Percentiles rank a stretch among this genome's conserved stretches.
These are phyloP conservation scores for Sisymbrium altissimum DNA, from an alignment of 345 rosid species.

Conservation along the genomic window DNA sequence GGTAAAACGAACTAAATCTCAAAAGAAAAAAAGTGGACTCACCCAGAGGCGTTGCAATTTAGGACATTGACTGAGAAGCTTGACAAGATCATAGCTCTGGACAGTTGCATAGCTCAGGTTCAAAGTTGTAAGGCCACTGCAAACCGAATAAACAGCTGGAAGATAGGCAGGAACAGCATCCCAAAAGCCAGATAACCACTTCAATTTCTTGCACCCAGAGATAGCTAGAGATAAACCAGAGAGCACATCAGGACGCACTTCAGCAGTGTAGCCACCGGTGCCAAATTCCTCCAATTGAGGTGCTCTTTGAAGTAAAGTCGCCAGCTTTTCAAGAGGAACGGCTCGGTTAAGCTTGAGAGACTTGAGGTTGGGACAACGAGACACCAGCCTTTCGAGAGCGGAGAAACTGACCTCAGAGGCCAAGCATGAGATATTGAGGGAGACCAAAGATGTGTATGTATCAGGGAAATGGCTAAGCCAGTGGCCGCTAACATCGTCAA, in stretches of 20 bases:
- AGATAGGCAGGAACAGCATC: constrained; percentile 80
- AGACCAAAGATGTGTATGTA: constrained; percentile 63
- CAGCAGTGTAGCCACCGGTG: constrained; percentile 62
- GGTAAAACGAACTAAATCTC: neutral
- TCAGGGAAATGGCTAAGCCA: constrained; percentile 95
- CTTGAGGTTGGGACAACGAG: constrained; percentile 65
- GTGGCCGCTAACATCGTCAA: constrained; percentile 83
- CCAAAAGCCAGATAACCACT: constrained; percentile 86
- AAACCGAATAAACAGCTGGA: constrained; percentile 66
- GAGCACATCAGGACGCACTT: constrained; percentile 54
- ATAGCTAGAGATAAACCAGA: constrained; percentile 56
- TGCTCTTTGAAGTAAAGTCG: constrained; percentile 56
- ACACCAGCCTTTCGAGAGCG: constrained; percentile 79
- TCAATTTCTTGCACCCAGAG: constrained; percentile 63
- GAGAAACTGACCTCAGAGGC: constrained; percentile 69
- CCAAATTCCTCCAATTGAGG: constrained; percentile 88
- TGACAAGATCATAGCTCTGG: constrained; percentile 64
- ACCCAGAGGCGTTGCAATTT: constrained; percentile 88
- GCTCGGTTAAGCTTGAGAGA: constrained; percentile 72
- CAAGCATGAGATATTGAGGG: constrained; percentile 82
- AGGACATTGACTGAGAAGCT: constrained; percentile 66
- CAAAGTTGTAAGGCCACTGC: constrained; percentile 62
- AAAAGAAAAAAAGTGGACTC: constrained; percentile 16
- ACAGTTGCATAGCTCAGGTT: constrained; percentile 81
- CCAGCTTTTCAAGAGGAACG: constrained; percentile 71